Evolutionary conservation across 2,329 filamentous ascomycete genomes (phyloP).

Genomic region (Aspergillus vadensis): DNA sequence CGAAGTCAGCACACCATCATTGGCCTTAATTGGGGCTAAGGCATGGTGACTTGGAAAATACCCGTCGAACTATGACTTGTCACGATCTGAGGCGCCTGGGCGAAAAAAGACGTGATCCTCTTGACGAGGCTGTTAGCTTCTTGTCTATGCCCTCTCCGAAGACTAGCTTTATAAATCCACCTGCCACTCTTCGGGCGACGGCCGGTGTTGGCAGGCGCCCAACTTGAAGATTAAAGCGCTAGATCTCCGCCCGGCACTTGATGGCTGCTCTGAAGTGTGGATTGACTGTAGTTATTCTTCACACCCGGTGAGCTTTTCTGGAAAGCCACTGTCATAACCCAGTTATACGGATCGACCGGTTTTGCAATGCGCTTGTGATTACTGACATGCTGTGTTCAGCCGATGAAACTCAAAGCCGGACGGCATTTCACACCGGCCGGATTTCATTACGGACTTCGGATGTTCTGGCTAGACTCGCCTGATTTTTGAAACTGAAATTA

Average conservation of each 20-base stretch:
- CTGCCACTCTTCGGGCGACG: not conserved
- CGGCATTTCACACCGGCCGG: not conserved
- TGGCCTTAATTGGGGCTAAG: not conserved
- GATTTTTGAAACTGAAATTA: not conserved
- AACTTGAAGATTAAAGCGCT: not conserved
- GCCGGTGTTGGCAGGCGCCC: not conserved
- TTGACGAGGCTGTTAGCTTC: not conserved
- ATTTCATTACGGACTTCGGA: not conserved
- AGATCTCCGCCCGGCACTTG: not conserved
- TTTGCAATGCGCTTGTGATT: too few relatives aligned
- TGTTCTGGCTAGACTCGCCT: not conserved
- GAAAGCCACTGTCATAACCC: not conserved
- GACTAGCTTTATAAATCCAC: not conserved
- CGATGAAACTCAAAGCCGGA: not conserved
- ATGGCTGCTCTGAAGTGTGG: not conserved
- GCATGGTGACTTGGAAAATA: conserved; percentile 3
- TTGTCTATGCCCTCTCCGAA: not conserved
- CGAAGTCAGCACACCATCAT: not conserved
- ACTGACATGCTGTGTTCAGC: not conserved
- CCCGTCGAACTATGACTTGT: conserved; percentile 9
- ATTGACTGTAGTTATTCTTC: not conserved
- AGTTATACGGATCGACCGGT: not conserved
- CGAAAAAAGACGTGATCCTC: not conserved
- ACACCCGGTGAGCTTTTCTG: not conserved
- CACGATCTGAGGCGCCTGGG: not conserved